A percentile compares a stretch with the other conserved stretches of the same genome.
phyloP scores from a whole-genome alignment of 2,329 filamentous ascomycete genomes.

The Chrysoporthe austroafricana region DNA sequence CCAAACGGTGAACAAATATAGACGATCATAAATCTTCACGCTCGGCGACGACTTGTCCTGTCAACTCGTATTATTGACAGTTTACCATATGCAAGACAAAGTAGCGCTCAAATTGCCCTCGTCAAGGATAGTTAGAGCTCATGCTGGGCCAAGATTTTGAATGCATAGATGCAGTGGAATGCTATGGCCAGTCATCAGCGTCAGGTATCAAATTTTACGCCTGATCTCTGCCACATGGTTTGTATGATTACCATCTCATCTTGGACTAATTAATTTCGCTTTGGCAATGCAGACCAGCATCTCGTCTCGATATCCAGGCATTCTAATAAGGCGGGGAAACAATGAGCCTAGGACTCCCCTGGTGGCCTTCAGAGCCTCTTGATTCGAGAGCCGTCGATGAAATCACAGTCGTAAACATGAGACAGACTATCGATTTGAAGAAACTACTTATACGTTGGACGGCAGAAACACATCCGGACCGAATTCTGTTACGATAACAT shows the following conservation, averaged over 20 bases:
- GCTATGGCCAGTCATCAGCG: too few relatives aligned
- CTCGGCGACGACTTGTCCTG: neutral
- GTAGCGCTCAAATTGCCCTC: neutral
- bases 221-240: too few relatives aligned
- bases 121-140: too few relatives aligned
- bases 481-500: neutral
- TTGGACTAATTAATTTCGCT: too few relatives aligned
- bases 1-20: neutral
- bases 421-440: neutral
- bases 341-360: neutral
- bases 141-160: too few relatives aligned
- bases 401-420: neutral
- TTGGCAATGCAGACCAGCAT: neutral
- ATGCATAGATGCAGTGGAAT: too few relatives aligned
- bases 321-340: neutral
- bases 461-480: neutral
- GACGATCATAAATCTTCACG: too few relatives aligned
- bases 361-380: neutral
- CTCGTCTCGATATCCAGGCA: neutral
- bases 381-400: neutral
- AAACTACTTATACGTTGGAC: neutral
- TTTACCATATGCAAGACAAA: neutral
- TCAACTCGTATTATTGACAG: neutral
- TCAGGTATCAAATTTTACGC: too few relatives aligned
- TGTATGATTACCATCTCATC: too few relatives aligned